Conservation (phyloP, 2,329 filamentous ascomycete genomes). For the Cercospora sojina region DNA sequence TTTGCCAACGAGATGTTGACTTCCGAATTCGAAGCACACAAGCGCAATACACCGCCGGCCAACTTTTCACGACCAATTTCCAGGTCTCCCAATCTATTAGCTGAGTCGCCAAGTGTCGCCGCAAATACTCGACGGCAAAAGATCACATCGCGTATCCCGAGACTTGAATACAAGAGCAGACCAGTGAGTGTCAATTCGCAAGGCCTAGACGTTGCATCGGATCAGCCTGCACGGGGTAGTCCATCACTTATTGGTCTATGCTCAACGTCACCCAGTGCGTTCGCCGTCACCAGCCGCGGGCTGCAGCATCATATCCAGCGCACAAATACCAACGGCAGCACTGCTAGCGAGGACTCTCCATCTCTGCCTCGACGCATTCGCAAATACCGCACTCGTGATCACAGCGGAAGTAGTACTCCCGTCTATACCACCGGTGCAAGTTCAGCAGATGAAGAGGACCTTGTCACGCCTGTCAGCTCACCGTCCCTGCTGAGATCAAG, state of each 20-base stretch:
- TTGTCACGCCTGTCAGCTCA: conserved; percentile 26
- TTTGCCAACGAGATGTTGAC: conserved; percentile 9
- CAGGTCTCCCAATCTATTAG: background rate
- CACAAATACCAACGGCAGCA: conserved; percentile 21
- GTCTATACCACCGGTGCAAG: conserved; percentile 26
- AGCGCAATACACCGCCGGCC: conserved; percentile 29
- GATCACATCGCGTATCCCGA: conserved; percentile 34
- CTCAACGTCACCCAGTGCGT: conserved; percentile 22
- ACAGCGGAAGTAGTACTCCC: conserved; percentile 29
- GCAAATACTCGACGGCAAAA: background rate
- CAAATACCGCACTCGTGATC: conserved; percentile 4
- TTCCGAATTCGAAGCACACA: conserved; percentile 12
- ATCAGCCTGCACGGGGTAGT: background rate
- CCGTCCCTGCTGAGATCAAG: conserved; percentile 6
- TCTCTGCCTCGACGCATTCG: background rate
- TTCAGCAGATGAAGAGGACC: conserved; percentile 30
- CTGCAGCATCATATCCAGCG: conserved; percentile 28
- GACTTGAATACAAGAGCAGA: conserved; percentile 29
- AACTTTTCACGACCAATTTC: conserved; percentile 30
- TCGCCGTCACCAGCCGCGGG: conserved; percentile 33
- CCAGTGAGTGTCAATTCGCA: conserved; percentile 28
- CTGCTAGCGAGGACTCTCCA: conserved; percentile 17
- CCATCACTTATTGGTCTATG: conserved; percentile 16
- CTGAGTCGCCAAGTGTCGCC: background rate
- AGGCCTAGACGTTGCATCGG: background rate